Conservation (phyloP, 768 basidiomycete species). For the Calocybe indica region DNA sequence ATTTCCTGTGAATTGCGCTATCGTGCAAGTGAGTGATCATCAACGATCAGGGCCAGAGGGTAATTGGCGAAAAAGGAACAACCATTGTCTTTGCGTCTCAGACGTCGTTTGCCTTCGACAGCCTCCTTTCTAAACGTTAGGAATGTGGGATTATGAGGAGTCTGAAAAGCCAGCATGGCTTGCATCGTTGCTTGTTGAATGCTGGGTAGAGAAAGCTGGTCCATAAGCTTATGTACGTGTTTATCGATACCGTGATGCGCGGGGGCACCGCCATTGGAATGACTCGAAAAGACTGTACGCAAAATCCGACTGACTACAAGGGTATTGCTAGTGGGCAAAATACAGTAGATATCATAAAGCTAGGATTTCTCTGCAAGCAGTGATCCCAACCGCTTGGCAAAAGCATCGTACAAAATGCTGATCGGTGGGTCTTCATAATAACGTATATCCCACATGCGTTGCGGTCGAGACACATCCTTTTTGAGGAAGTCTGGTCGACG, state of each 20-base stretch:
- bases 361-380: no score
- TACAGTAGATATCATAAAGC: no score
- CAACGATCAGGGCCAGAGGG: not conserved
- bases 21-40: not conserved
- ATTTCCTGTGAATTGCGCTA: constrained; percentile 70
- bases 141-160: no score
- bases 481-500: constrained; percentile 7
- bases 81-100: constrained; percentile 76
- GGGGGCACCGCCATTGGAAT: no score
- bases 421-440: constrained; percentile 6
- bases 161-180: no score
- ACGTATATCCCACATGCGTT: constrained; percentile 6
- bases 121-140: constrained; percentile 25
- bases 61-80: constrained; percentile 10
- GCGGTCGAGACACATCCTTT: constrained; percentile 15
- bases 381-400: constrained; percentile 10
- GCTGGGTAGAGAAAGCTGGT: no score
- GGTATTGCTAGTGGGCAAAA: no score
- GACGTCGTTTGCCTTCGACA: constrained; percentile 75
- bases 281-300: no score
- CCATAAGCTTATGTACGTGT: no score
- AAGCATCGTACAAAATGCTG: constrained; percentile 15
- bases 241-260: no score
- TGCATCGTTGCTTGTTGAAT: no score
- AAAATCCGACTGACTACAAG: no score